Evolutionary conservation across 345 rosid genomes (phyloP), one percentile per base, ranked within the genome.

Genomic region (Ricinus communis): DNA sequence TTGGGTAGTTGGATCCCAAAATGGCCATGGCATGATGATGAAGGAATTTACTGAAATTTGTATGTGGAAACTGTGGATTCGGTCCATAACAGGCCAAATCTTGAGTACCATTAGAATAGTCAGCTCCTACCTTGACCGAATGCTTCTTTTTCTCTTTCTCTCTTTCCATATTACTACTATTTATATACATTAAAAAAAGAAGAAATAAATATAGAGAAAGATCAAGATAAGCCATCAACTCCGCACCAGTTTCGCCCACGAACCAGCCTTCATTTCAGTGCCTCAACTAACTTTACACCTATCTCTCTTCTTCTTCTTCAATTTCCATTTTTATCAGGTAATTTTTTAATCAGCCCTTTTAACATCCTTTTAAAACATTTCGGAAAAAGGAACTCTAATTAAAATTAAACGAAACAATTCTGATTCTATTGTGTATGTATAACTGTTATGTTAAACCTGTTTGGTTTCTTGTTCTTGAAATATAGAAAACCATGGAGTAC

Each of bases 181-280:
- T 0, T 28, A 27, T 19, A 11, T 13, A 25, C 36, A 8, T 30
- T 65, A 27, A 40, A 47, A 18, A 18, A 31, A 68, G 1, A 36
- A 57, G 50, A 28, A 36, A 49, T 19, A 66, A 18, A 65, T 27
- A 19, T 0, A 31, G 30, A n/a, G 15, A 33, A 38, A 70, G 59
- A 63, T n/a, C 58, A 50, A 64, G 83, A 78, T 81, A 71, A 74
- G 61, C 84, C 86, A 76, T 82, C 69, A 80, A 80, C 73, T 73
- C 31, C 64, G 79, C 87, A 78, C 77, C 79, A 70, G 79, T 82
- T 85, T 77, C 79, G 71, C 80, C 82, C 81, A 71, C 76, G 81
- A 77, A 77, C 73, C 69, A 60, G 72, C 78, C 73, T 76, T 82
- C 82, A 45, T 82, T 58, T 76, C 73, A 65, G 81, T 71, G 81